phyloP scores from a whole-genome alignment of 1,284 basidiomycete species.

The Athelia sp. region DNA sequence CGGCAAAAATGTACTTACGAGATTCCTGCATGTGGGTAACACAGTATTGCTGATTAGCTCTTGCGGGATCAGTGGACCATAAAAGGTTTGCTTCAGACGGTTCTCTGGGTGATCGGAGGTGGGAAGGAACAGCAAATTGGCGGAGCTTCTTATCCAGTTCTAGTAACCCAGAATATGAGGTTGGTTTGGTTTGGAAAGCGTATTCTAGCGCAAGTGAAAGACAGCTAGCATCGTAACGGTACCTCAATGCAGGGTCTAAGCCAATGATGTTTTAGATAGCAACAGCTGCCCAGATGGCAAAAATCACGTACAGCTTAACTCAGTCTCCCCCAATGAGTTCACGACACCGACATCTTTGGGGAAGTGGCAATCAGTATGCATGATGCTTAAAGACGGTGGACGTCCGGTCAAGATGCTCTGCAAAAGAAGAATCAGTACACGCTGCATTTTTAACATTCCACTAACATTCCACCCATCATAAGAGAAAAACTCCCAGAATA shows the following conservation, averaged over 20 bases:
- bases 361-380: constrained; percentile 44
- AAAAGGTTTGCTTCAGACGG: constrained; percentile 22
- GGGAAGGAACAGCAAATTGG: constrained; percentile 37
- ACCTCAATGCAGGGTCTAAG: constrained; percentile 45
- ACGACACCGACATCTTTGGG: constrained; percentile 38
- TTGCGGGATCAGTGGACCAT: constrained; percentile 34
- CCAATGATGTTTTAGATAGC: neutral
- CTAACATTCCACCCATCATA: no score
- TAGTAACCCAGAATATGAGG: constrained; percentile 34
- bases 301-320: constrained; percentile 37
- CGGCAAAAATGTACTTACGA: constrained; percentile 30
- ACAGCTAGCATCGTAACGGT: constrained; percentile 39
- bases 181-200: constrained; percentile 30
- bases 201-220: constrained; percentile 38
- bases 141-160: constrained; percentile 44
- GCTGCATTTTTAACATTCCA: no score
- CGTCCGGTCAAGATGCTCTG: constrained; percentile 45
- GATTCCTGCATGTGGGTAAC: constrained; percentile 35
- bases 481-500: no score
- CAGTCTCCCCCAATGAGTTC: constrained; percentile 26
- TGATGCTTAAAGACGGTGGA: constrained; percentile 39
- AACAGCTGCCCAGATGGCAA: neutral
- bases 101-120: constrained; percentile 12
- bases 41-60: constrained; percentile 43
- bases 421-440: no score